These are phyloP conservation scores for Tremella mesenterica DNA, from an alignment of 768 basidiomycete species.

Conservation along the genomic window DNA sequence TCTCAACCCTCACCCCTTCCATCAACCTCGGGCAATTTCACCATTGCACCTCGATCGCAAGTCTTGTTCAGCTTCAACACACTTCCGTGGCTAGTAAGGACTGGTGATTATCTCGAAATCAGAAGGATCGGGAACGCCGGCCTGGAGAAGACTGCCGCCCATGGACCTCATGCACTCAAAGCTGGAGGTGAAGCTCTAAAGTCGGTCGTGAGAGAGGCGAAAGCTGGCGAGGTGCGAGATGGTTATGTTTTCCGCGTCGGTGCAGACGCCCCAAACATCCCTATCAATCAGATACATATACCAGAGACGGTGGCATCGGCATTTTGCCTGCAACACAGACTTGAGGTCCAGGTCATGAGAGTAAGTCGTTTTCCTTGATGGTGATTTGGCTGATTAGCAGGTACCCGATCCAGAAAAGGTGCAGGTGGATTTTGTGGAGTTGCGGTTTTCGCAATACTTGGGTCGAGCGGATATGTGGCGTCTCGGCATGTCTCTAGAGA, in stretches of 20 bases:
- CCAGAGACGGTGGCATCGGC: conserved; percentile 33
- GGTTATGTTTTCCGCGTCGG: conserved; percentile 33
- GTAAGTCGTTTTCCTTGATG: conserved; percentile 12
- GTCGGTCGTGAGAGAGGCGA: conserved; percentile 16
- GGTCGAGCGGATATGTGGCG: conserved; percentile 97
- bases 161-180: conserved; percentile 51
- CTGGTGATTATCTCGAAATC: conserved; percentile 37
- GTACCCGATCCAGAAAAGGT: conserved; percentile 51
- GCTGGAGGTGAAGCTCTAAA: conserved; percentile 27
- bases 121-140: conserved; percentile 12
- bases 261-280: conserved; percentile 26
- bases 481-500: conserved; percentile 68
- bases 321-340: conserved; percentile 28
- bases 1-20: conserved; percentile 30
- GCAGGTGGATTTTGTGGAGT: conserved; percentile 54
- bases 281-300: conserved; percentile 29
- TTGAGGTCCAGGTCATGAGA: conserved; percentile 26
- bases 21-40: conserved; percentile 2
- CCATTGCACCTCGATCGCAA: conserved; percentile 8
- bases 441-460: conserved; percentile 87
- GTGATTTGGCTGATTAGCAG: conserved; percentile 4
- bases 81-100: conserved; percentile 20
- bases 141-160: neutral
- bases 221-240: conserved; percentile 22
- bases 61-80: conserved; percentile 26